A percentile compares a stretch with the other conserved stretches of the same genome.
Evolutionary conservation across 2,329 filamentous ascomycete genomes (phyloP).

Genomic region (Cyclaneusma minus): DNA sequence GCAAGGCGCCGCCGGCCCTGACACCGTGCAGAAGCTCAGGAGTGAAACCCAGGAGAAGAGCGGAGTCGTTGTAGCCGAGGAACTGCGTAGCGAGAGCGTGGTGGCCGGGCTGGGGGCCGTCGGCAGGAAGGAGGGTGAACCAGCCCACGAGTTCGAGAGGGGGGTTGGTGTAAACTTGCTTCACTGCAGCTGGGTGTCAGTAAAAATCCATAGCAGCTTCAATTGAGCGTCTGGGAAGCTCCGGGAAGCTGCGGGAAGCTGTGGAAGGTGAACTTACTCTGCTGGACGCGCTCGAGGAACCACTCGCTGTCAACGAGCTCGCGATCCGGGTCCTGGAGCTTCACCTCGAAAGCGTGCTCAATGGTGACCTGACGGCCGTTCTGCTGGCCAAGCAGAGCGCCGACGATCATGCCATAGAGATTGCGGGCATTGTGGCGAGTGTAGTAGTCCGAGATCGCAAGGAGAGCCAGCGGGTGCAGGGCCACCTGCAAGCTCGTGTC

Average conservation of each 20-base stretch:
- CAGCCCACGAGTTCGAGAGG: conserved; percentile 79
- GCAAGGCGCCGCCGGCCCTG: conserved; percentile 62
- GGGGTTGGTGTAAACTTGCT: conserved; percentile 72
- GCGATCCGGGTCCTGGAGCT: conserved; percentile 26
- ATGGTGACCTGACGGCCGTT: conserved; percentile 82
- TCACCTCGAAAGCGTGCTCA: conserved; percentile 84
- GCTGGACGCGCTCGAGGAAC: conserved; percentile 66
- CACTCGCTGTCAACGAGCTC: conserved; percentile 41
- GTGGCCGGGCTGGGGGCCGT: conserved; percentile 51
- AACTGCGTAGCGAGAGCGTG: conserved; percentile 68
- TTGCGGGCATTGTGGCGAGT: conserved; percentile 73
- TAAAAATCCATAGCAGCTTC: conserved; percentile 1
- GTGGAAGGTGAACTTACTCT: conserved; percentile 55
- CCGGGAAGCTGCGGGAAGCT: not conserved
- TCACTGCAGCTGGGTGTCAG: conserved; percentile 38
- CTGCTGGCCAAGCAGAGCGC: conserved; percentile 81
- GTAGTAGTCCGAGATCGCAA: conserved; percentile 94
- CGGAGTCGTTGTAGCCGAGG: conserved; percentile 66
- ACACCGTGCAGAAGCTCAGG: conserved; percentile 38
- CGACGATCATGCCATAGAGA: conserved; percentile 62
- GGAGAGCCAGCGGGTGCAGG: conserved; percentile 84
- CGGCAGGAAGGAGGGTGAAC: conserved; percentile 64
- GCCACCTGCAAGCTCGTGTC: conserved; percentile 66
- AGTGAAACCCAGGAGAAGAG: conserved; percentile 79
- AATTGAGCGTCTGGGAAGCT: not conserved